A percentile compares a stretch with the other conserved stretches of the same genome.
Conservation (phyloP, 2,329 filamentous ascomycete genomes). For the Epichloe gansuensis region DNA sequence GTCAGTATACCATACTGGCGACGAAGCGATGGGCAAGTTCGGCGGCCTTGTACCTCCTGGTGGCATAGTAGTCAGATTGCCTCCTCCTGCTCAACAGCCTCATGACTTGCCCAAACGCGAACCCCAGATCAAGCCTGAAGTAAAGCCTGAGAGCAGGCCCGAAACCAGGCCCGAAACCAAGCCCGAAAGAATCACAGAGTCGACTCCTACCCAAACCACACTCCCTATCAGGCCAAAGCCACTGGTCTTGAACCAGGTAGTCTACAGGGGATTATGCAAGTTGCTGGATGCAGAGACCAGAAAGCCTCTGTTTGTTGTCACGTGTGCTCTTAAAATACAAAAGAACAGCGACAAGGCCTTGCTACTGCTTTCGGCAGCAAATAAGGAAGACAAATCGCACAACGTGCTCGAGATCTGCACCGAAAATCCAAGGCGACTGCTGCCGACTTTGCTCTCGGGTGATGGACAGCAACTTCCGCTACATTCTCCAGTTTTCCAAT, state of each 20-base stretch:
- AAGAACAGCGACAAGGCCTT: conserved; percentile 7
- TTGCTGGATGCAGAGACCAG: conserved; percentile 6
- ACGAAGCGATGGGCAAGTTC: neutral
- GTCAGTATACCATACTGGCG: neutral
- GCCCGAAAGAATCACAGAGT: neutral
- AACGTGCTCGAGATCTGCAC: conserved; percentile 12
- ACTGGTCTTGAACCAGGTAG: conserved; percentile 5
- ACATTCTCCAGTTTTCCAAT: conserved; percentile 11
- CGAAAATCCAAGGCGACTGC: conserved; percentile 9
- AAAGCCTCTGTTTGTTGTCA: conserved; percentile 3
- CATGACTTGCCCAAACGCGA: neutral
- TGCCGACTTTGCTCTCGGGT: conserved; percentile 10
- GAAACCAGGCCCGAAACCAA: neutral
- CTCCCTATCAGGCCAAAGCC: neutral
- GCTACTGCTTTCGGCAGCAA: conserved; percentile 9
- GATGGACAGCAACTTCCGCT: neutral
- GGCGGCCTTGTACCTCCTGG: conserved; percentile 2
- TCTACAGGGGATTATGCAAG: conserved; percentile 11
- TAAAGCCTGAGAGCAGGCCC: neutral
- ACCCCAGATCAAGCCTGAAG: neutral
- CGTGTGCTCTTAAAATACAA: conserved; percentile 11
- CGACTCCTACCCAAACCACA: neutral
- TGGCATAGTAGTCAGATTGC: neutral
- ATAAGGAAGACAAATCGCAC: conserved; percentile 7
- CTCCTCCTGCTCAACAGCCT: neutral